phyloP scores from a whole-genome alignment of 495 filamentous ascomycete genomes.

The Eremomyces bilateralis region DNA sequence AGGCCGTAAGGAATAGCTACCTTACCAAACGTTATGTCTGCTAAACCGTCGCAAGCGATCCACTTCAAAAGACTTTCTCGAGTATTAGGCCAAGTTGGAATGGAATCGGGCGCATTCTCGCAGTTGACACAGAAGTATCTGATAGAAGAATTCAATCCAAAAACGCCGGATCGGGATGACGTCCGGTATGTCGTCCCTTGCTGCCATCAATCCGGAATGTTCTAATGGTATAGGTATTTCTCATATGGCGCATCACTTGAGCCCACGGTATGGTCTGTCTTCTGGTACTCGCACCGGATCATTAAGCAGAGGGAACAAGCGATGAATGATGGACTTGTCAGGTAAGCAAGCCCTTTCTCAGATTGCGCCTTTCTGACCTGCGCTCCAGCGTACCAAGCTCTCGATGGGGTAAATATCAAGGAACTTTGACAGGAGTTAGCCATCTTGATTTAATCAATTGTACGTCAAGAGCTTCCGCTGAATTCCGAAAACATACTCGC shows the following conservation, averaged over 20 bases:
- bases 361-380: not conserved
- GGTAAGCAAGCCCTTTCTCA: conserved; percentile 2
- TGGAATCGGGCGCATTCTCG: conserved; percentile 64
- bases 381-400: conserved; percentile 48
- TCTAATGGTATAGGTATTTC: conserved; percentile 37
- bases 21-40: not conserved
- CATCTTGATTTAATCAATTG: conserved; percentile 93
- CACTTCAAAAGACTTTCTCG: conserved; percentile 49
- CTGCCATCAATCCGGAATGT: not conserved
- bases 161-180: conserved; percentile 45
- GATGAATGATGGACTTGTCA: conserved; percentile 76
- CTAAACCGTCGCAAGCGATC: conserved; percentile 1
- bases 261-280: conserved; percentile 47
- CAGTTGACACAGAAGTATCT: conserved; percentile 75
- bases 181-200: conserved; percentile 28
- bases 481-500: too few relatives aligned
- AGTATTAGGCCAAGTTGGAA: conserved; percentile 37
- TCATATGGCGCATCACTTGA: conserved; percentile 68
- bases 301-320: conserved; percentile 45
- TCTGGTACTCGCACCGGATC: conserved; percentile 48
- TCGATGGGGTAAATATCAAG: conserved; percentile 81
- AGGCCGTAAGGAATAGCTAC: conserved; percentile 23
- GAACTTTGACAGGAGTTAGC: conserved; percentile 68
- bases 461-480: too few relatives aligned
- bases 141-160: conserved; percentile 59